Evolutionary conservation across 441 rosid genomes (phyloP), one percentile per base, ranked within the genome.

Genomic region (Dalechampia spathulata): DNA sequence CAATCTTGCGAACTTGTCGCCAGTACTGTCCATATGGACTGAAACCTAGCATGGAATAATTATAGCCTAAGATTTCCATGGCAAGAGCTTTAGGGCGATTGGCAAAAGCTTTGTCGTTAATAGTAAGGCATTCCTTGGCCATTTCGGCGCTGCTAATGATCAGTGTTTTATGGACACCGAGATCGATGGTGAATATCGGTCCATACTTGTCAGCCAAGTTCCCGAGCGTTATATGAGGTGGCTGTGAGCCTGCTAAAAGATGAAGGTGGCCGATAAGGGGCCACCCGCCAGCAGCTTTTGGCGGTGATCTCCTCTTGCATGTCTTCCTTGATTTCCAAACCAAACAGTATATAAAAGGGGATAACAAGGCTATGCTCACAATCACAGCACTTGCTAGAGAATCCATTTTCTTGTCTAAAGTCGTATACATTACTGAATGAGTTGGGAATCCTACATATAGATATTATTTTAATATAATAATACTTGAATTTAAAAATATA

Each of bases 181-280:
- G 12, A 36, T 68, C 70, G 7, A 69, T 53, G 25, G 55, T 43
- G 42, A 73, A 69, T 11, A 65, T 68, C 0, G 79, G 72, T 17
- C 81, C 79, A n/a, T 66, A 49, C 7, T 46, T 46, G 41, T 69
- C 78, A 17, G 78, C 77, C 72, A 71, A 23, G 51, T 15, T 54
- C 32, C 64, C 65, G 3, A 79, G 30, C 0, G 45, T 47, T 58
- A 39, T 55, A 55, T 68, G 68, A 4, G 55, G 47, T 20, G 72
- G 61, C 53, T 61, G 37, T 23, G 39, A 22, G 7, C 53, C 58
- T 13, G 44, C 56, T 4, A 59, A 45, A n/a, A 65, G 63, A 36
- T 56, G 72, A 56, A 74, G 57, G 46, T 76, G 81, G 41, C 84
- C 79, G 22, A 74, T 61, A 7, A 75, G 22, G 1, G 80, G 83